Conservation (phyloP, 306 rosid genomes). For the Neltuma alba region DNA sequence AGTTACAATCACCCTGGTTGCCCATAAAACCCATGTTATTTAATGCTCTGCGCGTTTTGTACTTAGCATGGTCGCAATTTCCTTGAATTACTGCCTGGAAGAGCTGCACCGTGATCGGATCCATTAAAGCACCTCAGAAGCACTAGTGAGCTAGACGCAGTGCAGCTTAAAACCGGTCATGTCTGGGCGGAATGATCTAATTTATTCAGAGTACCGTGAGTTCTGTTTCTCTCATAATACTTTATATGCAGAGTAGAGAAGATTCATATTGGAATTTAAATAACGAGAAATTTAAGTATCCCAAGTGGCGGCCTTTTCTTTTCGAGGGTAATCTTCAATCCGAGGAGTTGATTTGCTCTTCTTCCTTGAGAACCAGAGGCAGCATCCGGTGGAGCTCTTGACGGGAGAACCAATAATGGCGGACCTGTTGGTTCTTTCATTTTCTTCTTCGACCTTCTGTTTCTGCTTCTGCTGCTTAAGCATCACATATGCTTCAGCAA, state of each 20-base stretch:
- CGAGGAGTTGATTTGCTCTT: background rate
- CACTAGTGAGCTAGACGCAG: background rate
- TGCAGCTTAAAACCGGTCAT: background rate
- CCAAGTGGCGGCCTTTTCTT: background rate
- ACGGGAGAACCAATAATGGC: background rate
- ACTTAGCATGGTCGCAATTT: no score
- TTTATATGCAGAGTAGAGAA: background rate
- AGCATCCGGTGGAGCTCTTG: background rate
- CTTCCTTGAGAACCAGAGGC: background rate
- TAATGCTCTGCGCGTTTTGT: no score
- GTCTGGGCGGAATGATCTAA: background rate
- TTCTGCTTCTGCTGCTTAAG: background rate
- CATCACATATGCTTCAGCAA: slow-evolving; percentile 15
- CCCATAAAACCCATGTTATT: background rate
- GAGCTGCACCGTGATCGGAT: background rate
- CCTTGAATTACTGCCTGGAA: background rate
- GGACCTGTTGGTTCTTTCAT: background rate
- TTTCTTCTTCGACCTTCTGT: background rate
- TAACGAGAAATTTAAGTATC: background rate
- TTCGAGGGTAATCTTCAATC: background rate
- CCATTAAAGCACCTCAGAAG: background rate
- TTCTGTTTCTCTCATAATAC: background rate
- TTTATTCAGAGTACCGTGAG: background rate
- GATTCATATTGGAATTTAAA: background rate
- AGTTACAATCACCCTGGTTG: background rate